Percentiles rank a stretch among this genome's conserved stretches.
Conservation (phyloP, 2,329 filamentous ascomycete species). For the Ophiostoma pallidulum region DNA sequence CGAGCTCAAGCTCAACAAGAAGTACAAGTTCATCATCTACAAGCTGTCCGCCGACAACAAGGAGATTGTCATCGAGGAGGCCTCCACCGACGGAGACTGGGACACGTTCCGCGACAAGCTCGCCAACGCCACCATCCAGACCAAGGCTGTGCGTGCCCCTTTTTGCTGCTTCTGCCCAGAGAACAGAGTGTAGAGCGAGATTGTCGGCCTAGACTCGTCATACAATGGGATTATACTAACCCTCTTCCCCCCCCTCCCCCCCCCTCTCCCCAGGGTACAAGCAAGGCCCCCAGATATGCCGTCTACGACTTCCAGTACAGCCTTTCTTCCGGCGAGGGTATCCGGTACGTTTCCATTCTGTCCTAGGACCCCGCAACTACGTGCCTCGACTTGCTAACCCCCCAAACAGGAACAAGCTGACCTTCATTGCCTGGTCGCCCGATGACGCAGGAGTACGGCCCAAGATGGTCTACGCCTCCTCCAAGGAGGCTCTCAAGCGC, state of each 20-base stretch:
- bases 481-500: constrained; percentile 78
- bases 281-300: constrained; percentile 67
- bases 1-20: constrained; percentile 73
- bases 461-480: constrained; percentile 86
- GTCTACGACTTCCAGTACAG: constrained; percentile 79
- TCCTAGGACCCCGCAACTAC: too few species aligned
- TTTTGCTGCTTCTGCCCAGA: constrained; percentile 2
- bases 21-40: constrained; percentile 80
- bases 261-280: constrained; percentile 36
- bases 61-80: constrained; percentile 71
- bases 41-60: constrained; percentile 78
- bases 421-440: constrained; percentile 70
- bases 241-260: not conserved
- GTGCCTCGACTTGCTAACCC: constrained; percentile 27
- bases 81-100: constrained; percentile 58
- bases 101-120: constrained; percentile 68
- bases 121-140: constrained; percentile 62
- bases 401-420: constrained; percentile 53
- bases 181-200: too few species aligned
- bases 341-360: constrained; percentile 41
- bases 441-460: constrained; percentile 74
- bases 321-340: constrained; percentile 61
- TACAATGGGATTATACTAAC: too few species aligned
- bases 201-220: too few species aligned
- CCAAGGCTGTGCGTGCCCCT: constrained; percentile 47